Percentiles rank a stretch among this genome's conserved stretches.
phyloP scores from a whole-genome alignment of 352 stramenopile genomes.

The Pythium rishiriense region DNA sequence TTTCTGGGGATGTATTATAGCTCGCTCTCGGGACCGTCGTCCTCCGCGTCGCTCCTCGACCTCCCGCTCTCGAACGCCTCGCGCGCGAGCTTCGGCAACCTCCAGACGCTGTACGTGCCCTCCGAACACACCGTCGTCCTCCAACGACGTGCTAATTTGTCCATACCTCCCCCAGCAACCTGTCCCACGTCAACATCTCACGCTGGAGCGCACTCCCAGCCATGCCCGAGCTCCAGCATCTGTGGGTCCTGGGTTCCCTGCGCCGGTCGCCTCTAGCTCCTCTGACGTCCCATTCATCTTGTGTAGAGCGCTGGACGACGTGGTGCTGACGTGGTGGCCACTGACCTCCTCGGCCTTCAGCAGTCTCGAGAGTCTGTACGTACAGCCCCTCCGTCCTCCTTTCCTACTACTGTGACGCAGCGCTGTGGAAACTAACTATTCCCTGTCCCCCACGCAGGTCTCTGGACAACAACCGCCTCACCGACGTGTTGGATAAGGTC shows the following conservation, averaged over 20 bases:
- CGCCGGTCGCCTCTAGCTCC: no score
- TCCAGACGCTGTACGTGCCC: not conserved
- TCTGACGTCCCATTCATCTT: not conserved
- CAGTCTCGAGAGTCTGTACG: constrained; percentile 14
- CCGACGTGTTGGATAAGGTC: not conserved
- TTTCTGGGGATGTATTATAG: not conserved
- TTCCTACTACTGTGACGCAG: not conserved
- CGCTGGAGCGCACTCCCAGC: constrained; percentile 12
- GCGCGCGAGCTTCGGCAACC: constrained; percentile 2
- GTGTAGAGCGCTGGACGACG: constrained; percentile 10
- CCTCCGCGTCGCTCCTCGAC: not conserved
- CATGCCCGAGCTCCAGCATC: constrained; percentile 18
- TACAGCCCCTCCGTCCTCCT: not conserved
- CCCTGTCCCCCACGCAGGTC: no score
- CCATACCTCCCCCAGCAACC: not conserved
- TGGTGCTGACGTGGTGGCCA: constrained; percentile 7
- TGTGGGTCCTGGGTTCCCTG: constrained; percentile 7
- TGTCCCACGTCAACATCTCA: constrained; percentile 9
- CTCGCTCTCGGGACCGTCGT: constrained; percentile 6
- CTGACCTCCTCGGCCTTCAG: not conserved
- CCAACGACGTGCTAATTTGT: not conserved
- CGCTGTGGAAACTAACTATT: no score
- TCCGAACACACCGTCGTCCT: not conserved
- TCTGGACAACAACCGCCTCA: constrained; percentile 9
- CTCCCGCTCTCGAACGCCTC: constrained; percentile 9